Base-by-base conservation (phyloP, 768 basidiomycete species). In the Termitomyces titanicus region DNA sequence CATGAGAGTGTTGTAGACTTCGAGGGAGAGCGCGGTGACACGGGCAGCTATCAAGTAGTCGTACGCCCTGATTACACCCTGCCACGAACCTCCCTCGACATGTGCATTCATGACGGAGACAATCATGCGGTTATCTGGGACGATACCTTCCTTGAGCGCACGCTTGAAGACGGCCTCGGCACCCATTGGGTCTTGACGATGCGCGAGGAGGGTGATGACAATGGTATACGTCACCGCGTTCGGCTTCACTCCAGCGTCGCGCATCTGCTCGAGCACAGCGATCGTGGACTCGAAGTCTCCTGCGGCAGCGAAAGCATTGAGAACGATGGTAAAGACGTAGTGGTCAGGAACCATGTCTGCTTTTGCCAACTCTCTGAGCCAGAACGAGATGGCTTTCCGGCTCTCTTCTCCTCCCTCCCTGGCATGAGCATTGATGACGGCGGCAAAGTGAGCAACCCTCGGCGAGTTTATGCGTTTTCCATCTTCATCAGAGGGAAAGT, bases 31-130 rank as follows among this genome's bases (percentile, higher is more conserved):
- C 67, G 39, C 72, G 65, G 51, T 72, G 69, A 51, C 61, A 47
- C 11, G 65, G 63, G 27, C 73, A 66, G 34, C 72, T 61, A 35
- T 70, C 68, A 43, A 92, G 59, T 80, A 83, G 59, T 87, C 81
- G 64, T 88, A 96, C 12, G 84, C 72, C 22, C 80, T 77, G 54
- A 92, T 77, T 18, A 87, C 92, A 24, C 85, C 85, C 43, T 73
- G 68, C 92, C 92, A 97, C 11, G 86, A 84, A 2, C 88, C 90
- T 2, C 84, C 79, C 63, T 90, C 84, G 47, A 92, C 87, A 64
- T 94, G 83, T 0, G 88, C 92, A 62, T 90, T 83, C 84, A 98
- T 85, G 47, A 96, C 68, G 6, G 87, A 72, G 13, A 82, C 79
- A 59, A 86, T 73, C 85, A 92, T 86, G 37, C 67, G 71, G 34